Conservation (phyloP, 192 early-diverging fungal genomes). For the Coemansia biformis region DNA sequence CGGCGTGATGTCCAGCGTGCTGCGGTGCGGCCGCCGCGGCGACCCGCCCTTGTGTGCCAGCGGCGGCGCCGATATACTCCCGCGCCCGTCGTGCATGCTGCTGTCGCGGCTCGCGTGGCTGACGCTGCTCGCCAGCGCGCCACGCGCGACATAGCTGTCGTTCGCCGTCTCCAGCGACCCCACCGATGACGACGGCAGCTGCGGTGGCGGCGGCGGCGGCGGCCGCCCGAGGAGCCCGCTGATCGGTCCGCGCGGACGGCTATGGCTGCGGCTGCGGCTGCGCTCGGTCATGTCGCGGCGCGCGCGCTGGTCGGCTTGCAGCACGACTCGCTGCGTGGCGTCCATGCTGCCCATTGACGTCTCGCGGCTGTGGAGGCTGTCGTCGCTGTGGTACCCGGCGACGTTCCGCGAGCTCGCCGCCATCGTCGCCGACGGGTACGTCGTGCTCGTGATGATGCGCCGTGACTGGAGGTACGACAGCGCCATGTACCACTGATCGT, state of each 20-base stretch:
- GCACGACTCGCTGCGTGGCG: conserved; percentile 27
- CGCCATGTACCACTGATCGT: conserved; percentile 68
- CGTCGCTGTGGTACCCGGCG: conserved; percentile 23
- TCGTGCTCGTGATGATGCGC: conserved; percentile 47
- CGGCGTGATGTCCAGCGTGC: conserved; percentile 28
- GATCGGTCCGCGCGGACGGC: conserved; percentile 17
- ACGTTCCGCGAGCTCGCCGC: neutral
- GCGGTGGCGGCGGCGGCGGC: conserved; percentile 17
- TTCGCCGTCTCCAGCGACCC: conserved; percentile 3
- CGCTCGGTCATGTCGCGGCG: conserved; percentile 19
- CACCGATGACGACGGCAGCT: conserved; percentile 11
- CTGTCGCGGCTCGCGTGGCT: conserved; percentile 7
- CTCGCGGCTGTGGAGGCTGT: conserved; percentile 32
- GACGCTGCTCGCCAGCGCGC: conserved; percentile 1
- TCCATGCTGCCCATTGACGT: conserved; percentile 29
- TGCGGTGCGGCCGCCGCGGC: conserved; percentile 21
- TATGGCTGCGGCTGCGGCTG: conserved; percentile 30
- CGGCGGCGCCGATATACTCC: too few species aligned
- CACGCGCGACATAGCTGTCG: neutral
- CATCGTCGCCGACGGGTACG: conserved; percentile 28
- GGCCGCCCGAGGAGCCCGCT: conserved; percentile 2
- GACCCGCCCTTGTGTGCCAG: conserved; percentile 1
- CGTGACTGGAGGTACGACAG: conserved; percentile 49
- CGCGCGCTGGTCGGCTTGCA: conserved; percentile 31
- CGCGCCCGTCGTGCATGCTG: too few species aligned